phyloP scores from a whole-genome alignment of 2,329 filamentous ascomycete genomes.

The Colletotrichum musae region DNA sequence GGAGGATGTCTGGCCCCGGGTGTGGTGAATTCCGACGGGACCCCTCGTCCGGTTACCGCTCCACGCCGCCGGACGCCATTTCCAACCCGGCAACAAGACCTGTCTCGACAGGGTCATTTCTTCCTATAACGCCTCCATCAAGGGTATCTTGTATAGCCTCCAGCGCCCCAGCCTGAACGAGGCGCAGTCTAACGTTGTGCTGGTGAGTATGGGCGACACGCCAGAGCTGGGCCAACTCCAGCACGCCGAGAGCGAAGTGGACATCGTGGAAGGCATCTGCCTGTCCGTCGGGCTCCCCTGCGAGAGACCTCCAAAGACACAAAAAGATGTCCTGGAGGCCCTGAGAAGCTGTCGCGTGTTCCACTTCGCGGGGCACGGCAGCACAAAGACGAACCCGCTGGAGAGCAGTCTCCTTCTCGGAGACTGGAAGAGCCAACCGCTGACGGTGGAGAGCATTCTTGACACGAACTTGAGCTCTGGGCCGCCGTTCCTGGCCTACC shows the following conservation, averaged over 20 bases:
- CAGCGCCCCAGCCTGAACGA: background rate
- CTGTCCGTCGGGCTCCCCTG: background rate
- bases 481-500: slow-evolving; percentile 53
- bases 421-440: slow-evolving; percentile 12
- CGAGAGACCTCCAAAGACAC: slow-evolving; percentile 23
- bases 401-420: slow-evolving; percentile 38
- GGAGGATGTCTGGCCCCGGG: slow-evolving; percentile 43
- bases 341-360: slow-evolving; percentile 52
- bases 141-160: slow-evolving; percentile 47
- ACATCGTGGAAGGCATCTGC: slow-evolving; percentile 36
- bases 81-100: slow-evolving; percentile 40
- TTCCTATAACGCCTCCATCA: slow-evolving; percentile 55
- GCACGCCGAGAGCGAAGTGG: slow-evolving; percentile 43
- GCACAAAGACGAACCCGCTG: slow-evolving; percentile 21
- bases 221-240: slow-evolving; percentile 29
- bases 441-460: slow-evolving; percentile 40
- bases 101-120: slow-evolving; percentile 55
- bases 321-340: slow-evolving; percentile 44
- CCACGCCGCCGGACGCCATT: slow-evolving; percentile 53
- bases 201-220: slow-evolving; percentile 49
- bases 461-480: slow-evolving; percentile 38
- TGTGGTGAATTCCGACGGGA: slow-evolving; percentile 55
- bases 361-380: slow-evolving; percentile 59
- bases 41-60: slow-evolving; percentile 48
- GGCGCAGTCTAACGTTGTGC: slow-evolving; percentile 29